phyloP scores from a whole-genome alignment of 2,329 filamentous ascomycete genomes.

The Claviceps quebecensis region DNA sequence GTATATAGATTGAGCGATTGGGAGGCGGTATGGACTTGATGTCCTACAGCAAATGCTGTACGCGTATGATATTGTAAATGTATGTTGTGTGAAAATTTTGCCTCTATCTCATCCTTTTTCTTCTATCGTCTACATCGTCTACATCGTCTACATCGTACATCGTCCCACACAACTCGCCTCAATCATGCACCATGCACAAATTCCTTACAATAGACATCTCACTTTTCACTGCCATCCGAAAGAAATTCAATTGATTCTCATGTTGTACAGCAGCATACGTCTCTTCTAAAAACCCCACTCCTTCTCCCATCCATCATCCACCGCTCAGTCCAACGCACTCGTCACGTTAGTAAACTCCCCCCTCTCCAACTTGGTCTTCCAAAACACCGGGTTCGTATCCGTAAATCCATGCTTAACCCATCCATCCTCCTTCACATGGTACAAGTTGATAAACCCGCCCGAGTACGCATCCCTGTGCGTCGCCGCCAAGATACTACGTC shows the following conservation, averaged over 20 bases:
- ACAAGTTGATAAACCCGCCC: constrained; percentile 95
- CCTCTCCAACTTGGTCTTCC: constrained; percentile 97
- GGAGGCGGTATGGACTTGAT: too few relatives aligned
- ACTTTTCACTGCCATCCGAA: neutral
- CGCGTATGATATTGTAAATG: too few relatives aligned
- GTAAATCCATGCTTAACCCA: constrained; percentile 99
- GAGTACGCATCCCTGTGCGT: constrained; percentile 98
- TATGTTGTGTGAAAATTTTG: too few relatives aligned
- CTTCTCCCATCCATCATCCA: neutral
- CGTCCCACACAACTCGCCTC: too few relatives aligned
- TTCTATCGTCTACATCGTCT: too few relatives aligned
- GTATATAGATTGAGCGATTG: too few relatives aligned
- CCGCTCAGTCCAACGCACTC: constrained; percentile 44
- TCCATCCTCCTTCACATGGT: constrained; percentile 96
- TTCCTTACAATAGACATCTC: neutral
- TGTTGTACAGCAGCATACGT: neutral
- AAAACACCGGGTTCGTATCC: constrained; percentile 98
- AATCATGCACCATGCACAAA: too few relatives aligned
- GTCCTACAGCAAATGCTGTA: too few relatives aligned
- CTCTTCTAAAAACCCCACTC: neutral
- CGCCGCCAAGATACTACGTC: constrained; percentile 84
- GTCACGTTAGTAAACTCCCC: constrained; percentile 97
- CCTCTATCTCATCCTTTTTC: too few relatives aligned
- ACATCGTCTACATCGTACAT: too few relatives aligned
- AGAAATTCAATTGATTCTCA: too few relatives aligned